Percentiles rank a stretch among this genome's conserved stretches.
Conservation (phyloP, 495 filamentous ascomycete genomes). For the Hyaloscypha variabilis region DNA sequence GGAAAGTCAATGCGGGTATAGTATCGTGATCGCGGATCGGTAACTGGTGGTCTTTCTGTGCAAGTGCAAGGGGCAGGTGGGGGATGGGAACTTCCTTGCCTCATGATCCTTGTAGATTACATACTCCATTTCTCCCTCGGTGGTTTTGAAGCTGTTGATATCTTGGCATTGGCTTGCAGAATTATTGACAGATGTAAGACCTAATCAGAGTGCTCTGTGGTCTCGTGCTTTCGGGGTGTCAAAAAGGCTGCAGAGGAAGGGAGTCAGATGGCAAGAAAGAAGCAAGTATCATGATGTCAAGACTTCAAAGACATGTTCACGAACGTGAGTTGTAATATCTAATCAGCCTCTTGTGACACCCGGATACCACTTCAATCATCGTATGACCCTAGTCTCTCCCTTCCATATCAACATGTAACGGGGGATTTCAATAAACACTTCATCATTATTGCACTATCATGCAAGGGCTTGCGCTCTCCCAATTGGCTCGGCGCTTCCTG, state of each 20-base stretch:
- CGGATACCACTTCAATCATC: neutral
- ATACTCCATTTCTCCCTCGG: slow-evolving; percentile 16
- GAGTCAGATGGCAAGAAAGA: neutral
- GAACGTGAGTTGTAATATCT: neutral
- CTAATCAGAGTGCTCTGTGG: neutral
- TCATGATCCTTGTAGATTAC: slow-evolving; percentile 31
- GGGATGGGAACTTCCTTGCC: neutral
- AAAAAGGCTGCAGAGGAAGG: neutral
- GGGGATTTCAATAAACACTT: neutral
- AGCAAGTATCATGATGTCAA: slow-evolving; percentile 21
- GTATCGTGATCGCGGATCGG: slow-evolving; percentile 6
- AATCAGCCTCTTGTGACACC: slow-evolving; percentile 20
- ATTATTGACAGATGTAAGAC: neutral
- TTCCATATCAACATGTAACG: neutral
- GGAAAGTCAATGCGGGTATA: slow-evolving; percentile 8
- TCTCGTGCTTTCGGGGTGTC: neutral
- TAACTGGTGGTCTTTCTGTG: too few relatives aligned
- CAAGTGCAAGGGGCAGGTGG: slow-evolving; percentile 3
- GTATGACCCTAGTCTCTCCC: neutral
- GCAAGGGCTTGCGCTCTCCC: neutral
- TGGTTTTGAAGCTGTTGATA: slow-evolving; percentile 8
- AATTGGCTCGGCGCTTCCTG: neutral
- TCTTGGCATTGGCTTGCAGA: neutral
- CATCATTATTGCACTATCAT: neutral
- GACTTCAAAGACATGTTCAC: slow-evolving; percentile 3